phyloP scores from a whole-genome alignment of 768 basidiomycete species.

The Calocera cornea region DNA sequence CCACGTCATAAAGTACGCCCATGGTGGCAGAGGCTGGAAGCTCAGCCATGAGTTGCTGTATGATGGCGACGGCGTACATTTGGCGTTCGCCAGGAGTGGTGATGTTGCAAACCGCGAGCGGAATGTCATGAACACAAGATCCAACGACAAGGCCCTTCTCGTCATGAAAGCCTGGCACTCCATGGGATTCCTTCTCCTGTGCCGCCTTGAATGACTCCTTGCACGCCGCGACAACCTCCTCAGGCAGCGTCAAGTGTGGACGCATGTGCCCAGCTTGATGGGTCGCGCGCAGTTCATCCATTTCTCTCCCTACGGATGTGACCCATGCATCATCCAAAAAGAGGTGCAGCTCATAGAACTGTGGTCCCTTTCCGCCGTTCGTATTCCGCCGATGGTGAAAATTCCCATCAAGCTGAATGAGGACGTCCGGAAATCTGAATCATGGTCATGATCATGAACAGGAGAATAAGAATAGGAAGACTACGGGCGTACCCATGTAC shows the following conservation, averaged over 20 bases:
- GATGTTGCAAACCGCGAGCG: conserved; percentile 9
- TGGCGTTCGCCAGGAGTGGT: conserved; percentile 9
- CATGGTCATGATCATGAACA: conserved; percentile 2
- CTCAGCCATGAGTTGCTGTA: not conserved
- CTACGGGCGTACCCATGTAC: not conserved
- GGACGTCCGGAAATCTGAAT: not conserved
- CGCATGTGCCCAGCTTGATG: not conserved
- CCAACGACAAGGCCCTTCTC: conserved; percentile 11
- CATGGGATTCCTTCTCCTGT: conserved; percentile 7
- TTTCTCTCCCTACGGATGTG: not conserved
- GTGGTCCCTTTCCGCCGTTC: not conserved
- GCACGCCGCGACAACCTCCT: conserved; percentile 10
- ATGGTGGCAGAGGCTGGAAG: conserved; percentile 20
- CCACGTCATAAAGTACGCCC: conserved; percentile 25
- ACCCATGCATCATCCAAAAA: not conserved
- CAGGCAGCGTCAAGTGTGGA: not conserved
- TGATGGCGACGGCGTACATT: conserved; percentile 8
- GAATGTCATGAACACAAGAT: conserved; percentile 9
- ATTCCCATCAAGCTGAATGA: conserved; percentile 6
- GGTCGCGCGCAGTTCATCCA: not conserved
- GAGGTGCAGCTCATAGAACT: not conserved
- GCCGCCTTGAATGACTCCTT: conserved; percentile 9
- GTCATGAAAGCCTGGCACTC: conserved; percentile 3
- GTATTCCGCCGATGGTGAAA: conserved; percentile 5
- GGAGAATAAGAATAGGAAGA: not conserved